Base-by-base conservation (phyloP, 2,329 filamentous ascomycete genomes). In the Grosmannia huntii region DNA sequence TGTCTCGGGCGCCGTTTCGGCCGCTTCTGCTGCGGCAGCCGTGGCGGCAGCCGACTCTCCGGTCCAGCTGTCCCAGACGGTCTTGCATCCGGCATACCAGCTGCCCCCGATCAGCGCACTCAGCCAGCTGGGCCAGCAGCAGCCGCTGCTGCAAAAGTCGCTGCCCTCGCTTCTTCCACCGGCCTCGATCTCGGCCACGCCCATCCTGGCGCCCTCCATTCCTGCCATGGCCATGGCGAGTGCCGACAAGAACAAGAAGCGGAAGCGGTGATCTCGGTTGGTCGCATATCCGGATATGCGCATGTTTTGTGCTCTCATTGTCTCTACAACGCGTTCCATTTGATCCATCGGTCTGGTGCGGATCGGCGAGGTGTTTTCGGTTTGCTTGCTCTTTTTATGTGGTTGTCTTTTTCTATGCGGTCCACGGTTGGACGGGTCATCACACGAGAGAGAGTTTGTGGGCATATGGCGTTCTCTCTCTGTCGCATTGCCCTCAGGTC, bases 181-280 rank as follows among this genome's bases (percentile, higher is more conserved):
- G 10, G 72, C 76, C 3, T 73, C 76, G 21, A 73, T 78, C 44
- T 69, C 73, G 23, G 68, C 69, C 25, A 66, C 70, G 19, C 64
- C 70, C 4, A 62, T 64, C 27, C 52, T 65, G 21, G 59, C 62
- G 1, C 60, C 62, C 25, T 53, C 59, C 19, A 59, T 62, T n/a
- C 58, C 62, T 11, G 56, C 50, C 7, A 60, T 64, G 61, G 57
- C 62, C 50, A 49, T 60, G 49, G 56, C 59, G 14, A 54, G 62
- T 25, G 61, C 65, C 12, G 80, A 83, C 65, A 83, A 83, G 68
- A 76, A 72, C 65, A 84, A 83, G 73, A 84, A 83, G 72, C 77
- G 81, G 60, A 84, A 83, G 73, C 74, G 81, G 72, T 83, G 48
- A 60, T 46, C 3, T n/a, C 12, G 27, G 25, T 7, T 27, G 25